Conservation (phyloP, 306 rosid species). For the Dryas alaskensis region DNA sequence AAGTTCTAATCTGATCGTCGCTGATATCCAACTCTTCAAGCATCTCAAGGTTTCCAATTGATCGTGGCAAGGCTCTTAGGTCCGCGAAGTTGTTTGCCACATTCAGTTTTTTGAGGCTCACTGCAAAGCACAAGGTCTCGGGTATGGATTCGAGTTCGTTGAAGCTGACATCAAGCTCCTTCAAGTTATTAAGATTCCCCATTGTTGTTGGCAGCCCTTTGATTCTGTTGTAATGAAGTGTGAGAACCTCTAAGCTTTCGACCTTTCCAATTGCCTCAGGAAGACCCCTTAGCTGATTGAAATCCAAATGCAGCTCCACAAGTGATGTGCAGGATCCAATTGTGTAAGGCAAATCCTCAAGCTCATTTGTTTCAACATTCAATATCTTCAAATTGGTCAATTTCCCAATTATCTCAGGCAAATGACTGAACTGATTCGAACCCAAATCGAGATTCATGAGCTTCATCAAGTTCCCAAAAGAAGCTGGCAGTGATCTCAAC, state of each 20-base stretch:
- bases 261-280: constrained; percentile 95
- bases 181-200: constrained; percentile 56
- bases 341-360: constrained; percentile 75
- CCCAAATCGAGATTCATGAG: constrained; percentile 72
- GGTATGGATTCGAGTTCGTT: constrained; percentile 71
- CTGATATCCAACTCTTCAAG: constrained; percentile 97
- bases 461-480: constrained; percentile 59
- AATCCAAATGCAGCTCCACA: constrained; percentile 57
- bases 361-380: constrained; percentile 66
- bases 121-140: constrained; percentile 71
- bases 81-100: constrained; percentile 84
- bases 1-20: constrained; percentile 64
- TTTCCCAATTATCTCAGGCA: constrained; percentile 64
- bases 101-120: constrained; percentile 56
- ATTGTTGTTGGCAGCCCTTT: constrained; percentile 69
- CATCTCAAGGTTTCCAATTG: constrained; percentile 81
- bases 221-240: constrained; percentile 78
- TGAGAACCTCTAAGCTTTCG: constrained; percentile 59
- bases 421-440: constrained; percentile 56
- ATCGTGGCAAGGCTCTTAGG: constrained; percentile 69
- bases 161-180: constrained; percentile 90
- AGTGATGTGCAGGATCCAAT: constrained; percentile 73
- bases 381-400: constrained; percentile 62
- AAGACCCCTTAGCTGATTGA: constrained; percentile 74
- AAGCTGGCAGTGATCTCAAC: constrained; percentile 69